Conservation (phyloP, 352 stramenopile genomes). For the Phytophthora multivora region DNA sequence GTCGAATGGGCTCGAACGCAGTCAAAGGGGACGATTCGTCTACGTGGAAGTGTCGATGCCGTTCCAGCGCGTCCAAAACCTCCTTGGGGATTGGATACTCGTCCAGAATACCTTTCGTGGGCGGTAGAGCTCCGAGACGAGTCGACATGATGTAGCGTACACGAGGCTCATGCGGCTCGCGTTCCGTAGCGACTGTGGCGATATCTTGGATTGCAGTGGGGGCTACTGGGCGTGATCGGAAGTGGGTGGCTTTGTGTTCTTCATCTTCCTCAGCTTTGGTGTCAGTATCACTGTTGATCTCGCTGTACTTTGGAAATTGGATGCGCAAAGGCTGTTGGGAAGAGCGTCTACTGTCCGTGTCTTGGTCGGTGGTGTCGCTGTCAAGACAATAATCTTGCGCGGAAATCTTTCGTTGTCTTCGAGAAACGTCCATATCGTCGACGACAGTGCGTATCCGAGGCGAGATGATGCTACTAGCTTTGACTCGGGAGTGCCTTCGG, state of each 20-base stretch:
- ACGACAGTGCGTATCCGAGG: conserved; percentile 19
- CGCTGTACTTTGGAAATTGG: conserved; percentile 21
- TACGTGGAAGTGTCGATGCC: conserved; percentile 67
- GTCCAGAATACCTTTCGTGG: conserved; percentile 70
- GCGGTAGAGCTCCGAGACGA: conserved; percentile 45
- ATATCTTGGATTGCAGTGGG: conserved; percentile 44
- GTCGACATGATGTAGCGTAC: conserved; percentile 81
- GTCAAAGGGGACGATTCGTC: conserved; percentile 62
- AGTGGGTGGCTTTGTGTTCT: conserved; percentile 51
- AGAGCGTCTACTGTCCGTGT: not conserved
- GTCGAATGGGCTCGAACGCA: conserved; percentile 55
- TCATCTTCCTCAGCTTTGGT: conserved; percentile 36
- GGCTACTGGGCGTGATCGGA: conserved; percentile 56
- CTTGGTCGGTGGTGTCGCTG: not conserved
- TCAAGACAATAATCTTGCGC: not conserved
- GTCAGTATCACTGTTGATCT: conserved; percentile 4
- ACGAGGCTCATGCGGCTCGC: conserved; percentile 41
- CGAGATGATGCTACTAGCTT: conserved; percentile 33
- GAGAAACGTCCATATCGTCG: conserved; percentile 10
- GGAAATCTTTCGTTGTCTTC: conserved; percentile 4
- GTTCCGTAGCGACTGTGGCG: conserved; percentile 32
- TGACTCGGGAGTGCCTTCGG: conserved; percentile 9
- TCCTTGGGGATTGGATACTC: conserved; percentile 77
- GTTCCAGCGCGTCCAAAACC: conserved; percentile 65
- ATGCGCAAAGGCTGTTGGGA: conserved; percentile 7